Base-by-base conservation (phyloP, 176 grass and related monocot species). In the Carex littledalei region DNA sequence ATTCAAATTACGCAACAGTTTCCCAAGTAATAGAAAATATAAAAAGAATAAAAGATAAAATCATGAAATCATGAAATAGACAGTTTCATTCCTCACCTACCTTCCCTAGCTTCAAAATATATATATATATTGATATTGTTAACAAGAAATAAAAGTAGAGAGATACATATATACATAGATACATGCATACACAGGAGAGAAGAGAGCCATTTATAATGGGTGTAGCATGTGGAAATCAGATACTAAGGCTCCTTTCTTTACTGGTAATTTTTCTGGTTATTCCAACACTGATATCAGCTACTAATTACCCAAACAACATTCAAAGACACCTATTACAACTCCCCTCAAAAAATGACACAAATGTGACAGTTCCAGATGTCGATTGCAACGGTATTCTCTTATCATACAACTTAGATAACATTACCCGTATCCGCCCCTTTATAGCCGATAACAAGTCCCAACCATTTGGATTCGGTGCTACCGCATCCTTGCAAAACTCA, bases 381-480 rank as follows among this genome's bases (percentile, higher is more conserved):
- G 86, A 81, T 31, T 97, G 94, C 88, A 97, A 97, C 21, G 91
- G 94, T 22, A 81, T 97, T 21, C 79, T 88, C 13, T 88, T 97
- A 57, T 85, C 47, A 45, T 97, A 97, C 91, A 53, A 54, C 26
- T 63, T 94, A n/a, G 66, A 89, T 52, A 4, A n/a, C 10, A 88
- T 67, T 31, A 35, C 82, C 1, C 87, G 53, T 91, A 93, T 97
- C 88, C 83, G 91, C 50, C 94, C 94, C 0, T 91, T 90, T 86
- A 80, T 89, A 4, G 2, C 34, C 10, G 79, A 72, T 14, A 66
- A 66, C 4, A 15, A 35, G 63, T 29, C 65, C 1, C 94, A 97
- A 87, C 86, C 94, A 12, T 97, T 90, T 86, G 74, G 89, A 4
- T 97, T 97, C 78, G 41, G 29, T 24, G 94, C 91, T 53, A 92